phyloP scores from a whole-genome alignment of 2,329 filamentous ascomycete genomes.

The Pyricularia sp. region DNA sequence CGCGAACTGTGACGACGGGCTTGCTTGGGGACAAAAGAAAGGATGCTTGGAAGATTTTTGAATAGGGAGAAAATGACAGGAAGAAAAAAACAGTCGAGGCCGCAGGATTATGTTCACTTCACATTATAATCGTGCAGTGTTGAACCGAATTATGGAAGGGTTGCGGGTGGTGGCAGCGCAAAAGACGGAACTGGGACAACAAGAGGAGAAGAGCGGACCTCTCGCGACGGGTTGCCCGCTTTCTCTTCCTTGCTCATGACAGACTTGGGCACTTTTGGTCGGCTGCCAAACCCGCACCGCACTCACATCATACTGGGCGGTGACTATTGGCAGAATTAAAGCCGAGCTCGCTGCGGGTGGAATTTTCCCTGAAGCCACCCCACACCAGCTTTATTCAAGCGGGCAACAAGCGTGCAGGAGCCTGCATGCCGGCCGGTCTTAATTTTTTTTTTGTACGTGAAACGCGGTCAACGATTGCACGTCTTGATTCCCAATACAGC shows the following conservation, averaged over 20 bases:
- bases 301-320: not conserved
- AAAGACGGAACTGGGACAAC: not conserved
- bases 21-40: not conserved
- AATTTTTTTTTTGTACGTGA: not conserved
- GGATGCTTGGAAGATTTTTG: not conserved
- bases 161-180: not conserved
- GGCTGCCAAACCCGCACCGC: not conserved
- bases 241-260: not conserved
- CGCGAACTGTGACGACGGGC: not conserved
- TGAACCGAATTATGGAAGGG: not conserved
- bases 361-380: not conserved
- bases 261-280: not conserved
- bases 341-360: not conserved
- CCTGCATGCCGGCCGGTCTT: not conserved
- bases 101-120: not conserved
- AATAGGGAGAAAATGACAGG: not conserved
- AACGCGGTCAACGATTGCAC: not conserved
- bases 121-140: not conserved
- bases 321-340: not conserved
- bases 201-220: conserved; percentile 1
- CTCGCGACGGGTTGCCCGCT: not conserved
- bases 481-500: not conserved
- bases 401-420: not conserved
- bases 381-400: not conserved
- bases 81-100: not conserved